These are phyloP conservation scores for Fusarium nygamai DNA, from an alignment of 2,329 filamentous ascomycete genomes.

Conservation along the genomic window DNA sequence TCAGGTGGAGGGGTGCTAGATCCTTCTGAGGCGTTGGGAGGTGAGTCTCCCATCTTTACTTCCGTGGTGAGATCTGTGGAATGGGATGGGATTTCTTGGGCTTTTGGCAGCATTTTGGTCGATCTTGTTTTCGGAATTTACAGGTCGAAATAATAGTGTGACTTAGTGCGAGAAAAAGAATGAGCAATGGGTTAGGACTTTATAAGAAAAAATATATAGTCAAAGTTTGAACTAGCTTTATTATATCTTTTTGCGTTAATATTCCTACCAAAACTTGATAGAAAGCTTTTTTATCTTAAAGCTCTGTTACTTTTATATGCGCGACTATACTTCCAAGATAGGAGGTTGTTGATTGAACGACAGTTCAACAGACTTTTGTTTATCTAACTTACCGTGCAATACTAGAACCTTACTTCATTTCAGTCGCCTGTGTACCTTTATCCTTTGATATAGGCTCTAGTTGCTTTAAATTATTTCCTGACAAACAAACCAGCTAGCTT, in stretches of 20 bases:
- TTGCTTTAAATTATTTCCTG: background rate
- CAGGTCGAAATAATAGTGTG: background rate
- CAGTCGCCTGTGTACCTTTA: background rate
- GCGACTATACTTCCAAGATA: background rate
- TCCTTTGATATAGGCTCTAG: background rate
- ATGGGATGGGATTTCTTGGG: no score
- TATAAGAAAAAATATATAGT: no score
- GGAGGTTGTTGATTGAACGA: background rate
- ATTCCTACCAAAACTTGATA: rapidly evolving
- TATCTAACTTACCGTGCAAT: background rate
- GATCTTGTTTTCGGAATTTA: rapidly evolving
- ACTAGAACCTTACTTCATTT: background rate
- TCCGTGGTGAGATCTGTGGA: background rate
- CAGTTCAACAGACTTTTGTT: rapidly evolving
- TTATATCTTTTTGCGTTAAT: no score
- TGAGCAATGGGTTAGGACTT: background rate
- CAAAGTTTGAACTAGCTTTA: rapidly evolving
- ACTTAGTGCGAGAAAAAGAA: no score
- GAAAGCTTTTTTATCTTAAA: no score
- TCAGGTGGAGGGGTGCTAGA: background rate
- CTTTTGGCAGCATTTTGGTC: rapidly evolving
- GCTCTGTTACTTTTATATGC: rapidly evolving
- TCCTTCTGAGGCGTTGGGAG: no score
- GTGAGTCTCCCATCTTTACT: rapidly evolving
- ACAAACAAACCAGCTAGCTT: background rate